phyloP scores from a whole-genome alignment of 2,329 filamentous ascomycete genomes.

The Arthrinium phaeospermum region DNA sequence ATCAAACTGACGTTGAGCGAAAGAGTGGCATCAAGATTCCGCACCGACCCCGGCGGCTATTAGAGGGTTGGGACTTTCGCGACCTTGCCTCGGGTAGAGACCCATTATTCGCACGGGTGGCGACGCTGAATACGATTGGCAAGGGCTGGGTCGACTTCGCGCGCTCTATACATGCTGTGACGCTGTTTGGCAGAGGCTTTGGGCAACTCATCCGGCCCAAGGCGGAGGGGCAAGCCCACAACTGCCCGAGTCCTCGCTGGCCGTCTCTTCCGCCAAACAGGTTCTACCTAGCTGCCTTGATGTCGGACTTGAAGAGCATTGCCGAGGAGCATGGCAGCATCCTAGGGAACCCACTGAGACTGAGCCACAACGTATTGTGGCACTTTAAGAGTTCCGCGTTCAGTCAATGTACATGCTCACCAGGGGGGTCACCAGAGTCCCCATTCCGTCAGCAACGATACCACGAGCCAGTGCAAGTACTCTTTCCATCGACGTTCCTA shows the following conservation, averaged over 20 bases:
- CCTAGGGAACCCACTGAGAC: too few species aligned
- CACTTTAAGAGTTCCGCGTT: too few species aligned
- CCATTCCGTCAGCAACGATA: too few species aligned
- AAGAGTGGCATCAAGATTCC: slow-evolving; percentile 26
- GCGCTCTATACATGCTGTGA: slow-evolving; percentile 32
- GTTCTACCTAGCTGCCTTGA: slow-evolving; percentile 38
- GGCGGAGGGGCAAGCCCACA: slow-evolving; percentile 25
- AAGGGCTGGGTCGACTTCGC: slow-evolving; percentile 40
- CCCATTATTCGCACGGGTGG: slow-evolving; percentile 31
- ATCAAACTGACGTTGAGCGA: slow-evolving; percentile 35
- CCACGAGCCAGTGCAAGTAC: too few species aligned
- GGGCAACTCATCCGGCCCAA: slow-evolving; percentile 28
- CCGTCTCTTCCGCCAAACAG: slow-evolving; percentile 32
- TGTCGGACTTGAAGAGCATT: slow-evolving; percentile 30
- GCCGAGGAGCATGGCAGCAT: too few species aligned
- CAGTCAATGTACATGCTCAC: too few species aligned
- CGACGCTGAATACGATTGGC: slow-evolving; percentile 28
- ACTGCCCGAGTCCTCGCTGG: too few species aligned
- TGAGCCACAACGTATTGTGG: too few species aligned
- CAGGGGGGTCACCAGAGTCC: too few species aligned
- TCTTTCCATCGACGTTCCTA: too few species aligned
- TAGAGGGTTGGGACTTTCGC: slow-evolving; percentile 38
- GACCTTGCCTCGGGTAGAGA: slow-evolving; percentile 35
- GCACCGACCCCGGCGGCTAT: slow-evolving; percentile 28
- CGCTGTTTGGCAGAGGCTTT: slow-evolving; percentile 30